These are phyloP conservation scores for Trifolium repens DNA, from an alignment of 306 rosid species.

Conservation along the genomic window DNA sequence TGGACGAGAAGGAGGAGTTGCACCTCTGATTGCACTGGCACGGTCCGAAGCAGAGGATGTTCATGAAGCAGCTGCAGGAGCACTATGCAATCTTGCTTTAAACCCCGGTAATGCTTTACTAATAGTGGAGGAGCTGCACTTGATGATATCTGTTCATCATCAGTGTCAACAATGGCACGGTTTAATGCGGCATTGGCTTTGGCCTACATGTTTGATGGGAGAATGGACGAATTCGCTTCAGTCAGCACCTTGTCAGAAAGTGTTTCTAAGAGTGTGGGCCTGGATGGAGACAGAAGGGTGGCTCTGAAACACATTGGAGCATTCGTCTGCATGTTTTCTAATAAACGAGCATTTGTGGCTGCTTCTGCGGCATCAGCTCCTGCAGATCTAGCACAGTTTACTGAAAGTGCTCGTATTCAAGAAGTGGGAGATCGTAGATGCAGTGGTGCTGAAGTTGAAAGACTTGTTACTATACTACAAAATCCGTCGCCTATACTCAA, in stretches of 20 bases:
- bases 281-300: constrained; percentile 93
- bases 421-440: constrained; percentile 98
- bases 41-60: constrained; percentile 94
- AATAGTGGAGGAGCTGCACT: constrained; percentile 95
- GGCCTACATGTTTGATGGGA: constrained; percentile 99
- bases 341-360: constrained; percentile 81
- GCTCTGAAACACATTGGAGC: constrained; percentile 92
- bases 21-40: constrained; percentile 94
- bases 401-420: constrained; percentile 91
- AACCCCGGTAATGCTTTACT: constrained; percentile 96
- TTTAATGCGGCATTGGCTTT: constrained; percentile 98
- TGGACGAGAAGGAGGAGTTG: constrained; percentile 99
- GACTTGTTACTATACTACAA: constrained; percentile 95
- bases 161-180: constrained; percentile 97
- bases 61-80: constrained; percentile 99
- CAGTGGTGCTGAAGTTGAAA: constrained; percentile 99
- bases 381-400: constrained; percentile 83
- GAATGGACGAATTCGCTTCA: constrained; percentile 93
- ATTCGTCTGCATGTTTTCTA: constrained; percentile 83
- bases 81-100: constrained; percentile 99
- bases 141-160: constrained; percentile 89
- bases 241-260: constrained; percentile 76
- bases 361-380: constrained; percentile 95
- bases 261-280: constrained; percentile 81
- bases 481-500: constrained; percentile 89